Evolutionary conservation across 2,329 filamentous ascomycete species (phyloP).

Genomic region (Colletotrichum sp.): DNA sequence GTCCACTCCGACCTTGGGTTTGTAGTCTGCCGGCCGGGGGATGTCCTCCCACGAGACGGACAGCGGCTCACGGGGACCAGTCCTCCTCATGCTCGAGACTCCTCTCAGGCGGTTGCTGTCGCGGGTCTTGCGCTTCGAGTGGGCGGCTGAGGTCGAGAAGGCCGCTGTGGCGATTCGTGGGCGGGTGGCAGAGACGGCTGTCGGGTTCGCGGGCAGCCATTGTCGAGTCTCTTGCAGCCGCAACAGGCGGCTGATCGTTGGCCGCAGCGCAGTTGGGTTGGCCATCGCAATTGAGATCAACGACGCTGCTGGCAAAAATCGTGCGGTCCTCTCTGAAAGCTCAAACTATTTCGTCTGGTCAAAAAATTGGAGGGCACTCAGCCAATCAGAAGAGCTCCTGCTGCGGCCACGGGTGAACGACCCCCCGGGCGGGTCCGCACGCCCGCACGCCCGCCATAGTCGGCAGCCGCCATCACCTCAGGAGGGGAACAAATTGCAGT

Average conservation of each 20-base stretch:
- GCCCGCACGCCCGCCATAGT: too few species aligned
- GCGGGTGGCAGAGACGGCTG: neutral
- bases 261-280: slow-evolving; percentile 30
- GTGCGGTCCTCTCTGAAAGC: slow-evolving; percentile 4
- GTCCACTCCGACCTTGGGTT: slow-evolving; percentile 64
- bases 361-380: slow-evolving; percentile 5
- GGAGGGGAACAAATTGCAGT: too few species aligned
- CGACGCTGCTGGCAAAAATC: slow-evolving; percentile 2
- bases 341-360: slow-evolving; percentile 13
- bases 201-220: neutral
- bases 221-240: slow-evolving; percentile 16
- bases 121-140: slow-evolving; percentile 57
- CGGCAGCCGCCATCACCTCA: too few species aligned
- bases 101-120: slow-evolving; percentile 84
- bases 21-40: slow-evolving; percentile 72
- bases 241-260: slow-evolving; percentile 32
- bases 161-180: slow-evolving; percentile 24
- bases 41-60: slow-evolving; percentile 75
- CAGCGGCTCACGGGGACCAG: slow-evolving; percentile 75
- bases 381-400: slow-evolving; percentile 1
- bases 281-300: slow-evolving; percentile 30
- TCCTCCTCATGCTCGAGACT: slow-evolving; percentile 79
- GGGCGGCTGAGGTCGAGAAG: slow-evolving; percentile 62
- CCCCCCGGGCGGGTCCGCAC: neutral
- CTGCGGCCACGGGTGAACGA: slow-evolving; percentile 13